Base-by-base conservation (phyloP, 2,329 filamentous ascomycete species). In the Passalora sequoiae region DNA sequence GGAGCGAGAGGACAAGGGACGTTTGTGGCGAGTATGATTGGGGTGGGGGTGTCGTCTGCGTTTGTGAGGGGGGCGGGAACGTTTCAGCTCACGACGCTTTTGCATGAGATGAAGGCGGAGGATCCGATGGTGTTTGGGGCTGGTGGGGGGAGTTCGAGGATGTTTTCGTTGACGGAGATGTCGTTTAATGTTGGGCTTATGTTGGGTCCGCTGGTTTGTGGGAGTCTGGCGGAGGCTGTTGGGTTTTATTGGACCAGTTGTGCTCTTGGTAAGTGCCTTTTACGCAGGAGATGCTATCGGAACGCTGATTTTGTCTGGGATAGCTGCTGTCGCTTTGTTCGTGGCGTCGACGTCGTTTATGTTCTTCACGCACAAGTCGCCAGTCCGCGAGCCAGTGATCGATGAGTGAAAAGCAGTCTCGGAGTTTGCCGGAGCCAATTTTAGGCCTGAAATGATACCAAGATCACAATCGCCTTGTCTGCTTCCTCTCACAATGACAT, bases 381-480 rank as follows among this genome's bases (percentile, higher is more conserved):
- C 29, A 8, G 35, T 43, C 10, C 28, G 38, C 20, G 43, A 47
- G 22, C 16, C 29, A 20, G 25, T 7, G 21, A 37, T 36, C 1
- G 27, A 46, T 10, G 38, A 22, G 3, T 6, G 12, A 22, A n/a
- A 22, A 6, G 17, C 17, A 36, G 20, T 12, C 8, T 24, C 20
- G 13, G 20, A 12, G n/a, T 4, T 12, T 4, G 17, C 4, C 9
- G 7, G 7, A 6, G 17, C 6, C n/a, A n/a, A n/a, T n/a, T n/a
- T n/a, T n/a, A n/a, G n/a, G 2, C 13, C 24, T 20, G 21, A 36
- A 21, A 16, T 12, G 21, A 22, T 10, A 55, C 30, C 17, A 43
- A 43, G 16, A 58, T 35, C 5, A 60, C 51, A 28, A 58, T 45
- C 67, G 45, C 67, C 67, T 41, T 57, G 10, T 58, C 55, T 5